phyloP scores from a whole-genome alignment of 352 stramenopile genomes.

The Hyaloperonospora brassicae region DNA sequence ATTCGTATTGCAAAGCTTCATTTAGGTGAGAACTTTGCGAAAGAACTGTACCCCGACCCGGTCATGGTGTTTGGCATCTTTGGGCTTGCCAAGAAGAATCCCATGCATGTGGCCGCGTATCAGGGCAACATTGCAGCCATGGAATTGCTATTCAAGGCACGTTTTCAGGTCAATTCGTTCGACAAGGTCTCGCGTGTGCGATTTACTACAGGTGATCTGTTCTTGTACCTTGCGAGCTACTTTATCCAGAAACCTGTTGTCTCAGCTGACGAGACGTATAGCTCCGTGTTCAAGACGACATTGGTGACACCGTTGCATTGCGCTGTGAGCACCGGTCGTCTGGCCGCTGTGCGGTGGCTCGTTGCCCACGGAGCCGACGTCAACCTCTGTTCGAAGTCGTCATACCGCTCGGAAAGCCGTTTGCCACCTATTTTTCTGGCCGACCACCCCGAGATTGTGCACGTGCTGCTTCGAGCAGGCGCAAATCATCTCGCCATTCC shows the following conservation, averaged over 20 bases:
- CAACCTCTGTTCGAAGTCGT: slow-evolving; percentile 70
- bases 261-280: slow-evolving; percentile 53
- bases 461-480: slow-evolving; percentile 49
- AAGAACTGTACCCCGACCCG: slow-evolving; percentile 59
- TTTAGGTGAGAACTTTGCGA: slow-evolving; percentile 36
- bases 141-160: slow-evolving; percentile 44
- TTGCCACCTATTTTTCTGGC: slow-evolving; percentile 75
- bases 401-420: slow-evolving; percentile 50
- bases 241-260: slow-evolving; percentile 67
- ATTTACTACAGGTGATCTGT: slow-evolving; percentile 73
- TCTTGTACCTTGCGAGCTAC: slow-evolving; percentile 70
- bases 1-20: too few species aligned
- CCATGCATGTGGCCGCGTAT: slow-evolving; percentile 77
- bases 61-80: slow-evolving; percentile 64
- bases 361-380: slow-evolving; percentile 64
- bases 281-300: slow-evolving; percentile 62
- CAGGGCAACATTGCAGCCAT: slow-evolving; percentile 71
- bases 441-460: slow-evolving; percentile 73
- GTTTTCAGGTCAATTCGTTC: slow-evolving; percentile 62
- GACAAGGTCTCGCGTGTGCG: slow-evolving; percentile 75
- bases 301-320: slow-evolving; percentile 71
- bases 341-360: slow-evolving; percentile 68
- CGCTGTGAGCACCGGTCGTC: slow-evolving; percentile 61
- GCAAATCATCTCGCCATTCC: slow-evolving; percentile 77
- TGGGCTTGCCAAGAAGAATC: slow-evolving; percentile 73